Conservation (phyloP, 139 green algal genomes). For the Tetradesmus obliquus region DNA sequence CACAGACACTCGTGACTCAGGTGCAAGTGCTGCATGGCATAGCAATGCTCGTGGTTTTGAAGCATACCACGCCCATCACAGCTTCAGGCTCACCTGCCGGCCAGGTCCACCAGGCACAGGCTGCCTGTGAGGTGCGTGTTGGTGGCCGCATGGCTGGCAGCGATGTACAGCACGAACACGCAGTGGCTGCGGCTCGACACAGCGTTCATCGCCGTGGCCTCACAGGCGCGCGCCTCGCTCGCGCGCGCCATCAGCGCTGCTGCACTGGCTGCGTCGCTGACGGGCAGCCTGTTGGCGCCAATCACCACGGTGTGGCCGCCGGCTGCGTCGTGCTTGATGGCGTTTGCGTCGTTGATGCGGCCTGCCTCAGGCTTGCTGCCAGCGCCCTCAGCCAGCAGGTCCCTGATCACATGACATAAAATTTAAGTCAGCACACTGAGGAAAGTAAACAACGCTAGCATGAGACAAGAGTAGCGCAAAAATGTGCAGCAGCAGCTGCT, state of each 20-base stretch:
- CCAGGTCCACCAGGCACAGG: constrained; percentile 95
- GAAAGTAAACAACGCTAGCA: no score
- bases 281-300: constrained; percentile 56
- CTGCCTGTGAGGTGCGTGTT: constrained; percentile 77
- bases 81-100: constrained; percentile 74
- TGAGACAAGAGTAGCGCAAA: no score
- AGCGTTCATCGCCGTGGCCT: constrained; percentile 96
- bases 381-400: constrained; percentile 82
- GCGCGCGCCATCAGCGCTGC: constrained; percentile 75
- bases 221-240: constrained; percentile 71
- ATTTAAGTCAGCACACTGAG: not conserved
- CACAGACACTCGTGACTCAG: not conserved
- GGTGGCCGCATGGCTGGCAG: constrained; percentile 77
- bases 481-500: not conserved
- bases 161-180: constrained; percentile 98
- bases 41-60: not conserved
- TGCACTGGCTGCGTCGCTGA: constrained; percentile 77
- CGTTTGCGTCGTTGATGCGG: constrained; percentile 69
- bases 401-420: constrained; percentile 38
- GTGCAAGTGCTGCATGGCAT: not conserved
- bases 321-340: constrained; percentile 88
- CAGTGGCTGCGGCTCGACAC: constrained; percentile 88
- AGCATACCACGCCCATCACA: not conserved
- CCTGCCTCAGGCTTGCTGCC: constrained; percentile 44
- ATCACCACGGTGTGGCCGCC: constrained; percentile 82